Conservation (phyloP, 805 yeast genomes). For the Starmera amethionina region DNA sequence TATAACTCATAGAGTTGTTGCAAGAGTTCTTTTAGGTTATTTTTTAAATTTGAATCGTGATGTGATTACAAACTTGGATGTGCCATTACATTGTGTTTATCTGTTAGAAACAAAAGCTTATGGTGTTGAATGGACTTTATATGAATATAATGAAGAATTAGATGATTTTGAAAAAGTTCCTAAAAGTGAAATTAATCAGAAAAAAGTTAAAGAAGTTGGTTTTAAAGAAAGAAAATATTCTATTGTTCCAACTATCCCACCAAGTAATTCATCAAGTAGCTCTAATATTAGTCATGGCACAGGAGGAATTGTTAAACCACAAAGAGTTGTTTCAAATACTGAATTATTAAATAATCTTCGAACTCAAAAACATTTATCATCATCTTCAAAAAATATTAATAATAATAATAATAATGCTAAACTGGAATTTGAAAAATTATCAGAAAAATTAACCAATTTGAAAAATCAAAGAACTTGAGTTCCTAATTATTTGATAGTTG, state of each 20-base stretch:
- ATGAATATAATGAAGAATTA: constrained; percentile 69
- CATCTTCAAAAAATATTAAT: constrained; percentile 7
- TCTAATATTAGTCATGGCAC: neutral
- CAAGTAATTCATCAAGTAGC: constrained; percentile 9
- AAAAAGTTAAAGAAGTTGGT: constrained; percentile 58
- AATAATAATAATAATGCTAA: neutral
- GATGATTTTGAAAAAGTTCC: constrained; percentile 71
- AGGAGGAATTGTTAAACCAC: neutral
- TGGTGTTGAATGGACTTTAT: constrained; percentile 89
- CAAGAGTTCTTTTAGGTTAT: constrained; percentile 79
- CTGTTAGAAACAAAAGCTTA: constrained; percentile 89
- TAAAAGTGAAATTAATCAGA: constrained; percentile 29
- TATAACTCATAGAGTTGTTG: constrained; percentile 84
- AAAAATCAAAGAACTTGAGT: constrained; percentile 1
- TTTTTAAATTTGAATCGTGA: constrained; percentile 76
- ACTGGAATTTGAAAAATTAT: constrained; percentile 18
- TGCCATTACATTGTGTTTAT: constrained; percentile 86
- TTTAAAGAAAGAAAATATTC: constrained; percentile 61
- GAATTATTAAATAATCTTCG: constrained; percentile 4
- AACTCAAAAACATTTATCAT: constrained; percentile 8
- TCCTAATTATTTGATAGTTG: too few relatives aligned
- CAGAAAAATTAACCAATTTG: constrained; percentile 21
- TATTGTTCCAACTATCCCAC: constrained; percentile 70
- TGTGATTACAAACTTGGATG: constrained; percentile 81
- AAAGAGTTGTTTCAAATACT: constrained; percentile 1